These are phyloP conservation scores for Naematelia encephala DNA, from an alignment of 768 basidiomycete species.

Conservation along the genomic window DNA sequence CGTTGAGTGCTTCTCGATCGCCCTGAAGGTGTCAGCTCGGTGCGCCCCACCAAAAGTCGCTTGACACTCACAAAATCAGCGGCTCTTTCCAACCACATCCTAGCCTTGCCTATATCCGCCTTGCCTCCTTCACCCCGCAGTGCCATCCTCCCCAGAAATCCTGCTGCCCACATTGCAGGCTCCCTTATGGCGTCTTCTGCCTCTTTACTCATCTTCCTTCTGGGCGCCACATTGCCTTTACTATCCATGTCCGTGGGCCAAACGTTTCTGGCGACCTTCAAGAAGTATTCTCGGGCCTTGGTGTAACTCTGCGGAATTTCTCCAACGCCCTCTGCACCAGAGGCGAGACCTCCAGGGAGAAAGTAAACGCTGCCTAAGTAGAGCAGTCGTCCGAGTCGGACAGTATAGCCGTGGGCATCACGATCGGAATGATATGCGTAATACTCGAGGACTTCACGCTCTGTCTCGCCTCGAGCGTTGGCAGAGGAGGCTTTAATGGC, in stretches of 20 bases:
- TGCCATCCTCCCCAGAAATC: slow-evolving; percentile 89
- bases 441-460: slow-evolving; percentile 88
- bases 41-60: neutral
- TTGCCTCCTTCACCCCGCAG: slow-evolving; percentile 88
- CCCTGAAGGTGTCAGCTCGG: slow-evolving; percentile 58
- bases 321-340: slow-evolving; percentile 88
- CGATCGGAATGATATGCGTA: slow-evolving; percentile 96
- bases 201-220: slow-evolving; percentile 50
- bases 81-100: slow-evolving; percentile 92
- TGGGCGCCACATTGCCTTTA: slow-evolving; percentile 25
- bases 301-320: slow-evolving; percentile 75
- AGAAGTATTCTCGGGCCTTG: slow-evolving; percentile 77
- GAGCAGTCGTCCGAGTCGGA: slow-evolving; percentile 88
- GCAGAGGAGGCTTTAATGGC: slow-evolving; percentile 80
- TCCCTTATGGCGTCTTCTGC: slow-evolving; percentile 53
- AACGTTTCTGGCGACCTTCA: slow-evolving; percentile 71
- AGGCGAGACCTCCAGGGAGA: slow-evolving; percentile 70
- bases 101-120: slow-evolving; percentile 68
- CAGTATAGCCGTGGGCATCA: slow-evolving; percentile 82
- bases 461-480: slow-evolving; percentile 83
- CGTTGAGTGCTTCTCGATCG: slow-evolving; percentile 85
- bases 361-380: slow-evolving; percentile 93
- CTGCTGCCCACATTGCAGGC: slow-evolving; percentile 76
- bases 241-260: slow-evolving; percentile 61
- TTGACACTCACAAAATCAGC: slow-evolving; percentile 40